Conservation (phyloP, 148 eudicot genomes). For the Bassia scoparia region DNA sequence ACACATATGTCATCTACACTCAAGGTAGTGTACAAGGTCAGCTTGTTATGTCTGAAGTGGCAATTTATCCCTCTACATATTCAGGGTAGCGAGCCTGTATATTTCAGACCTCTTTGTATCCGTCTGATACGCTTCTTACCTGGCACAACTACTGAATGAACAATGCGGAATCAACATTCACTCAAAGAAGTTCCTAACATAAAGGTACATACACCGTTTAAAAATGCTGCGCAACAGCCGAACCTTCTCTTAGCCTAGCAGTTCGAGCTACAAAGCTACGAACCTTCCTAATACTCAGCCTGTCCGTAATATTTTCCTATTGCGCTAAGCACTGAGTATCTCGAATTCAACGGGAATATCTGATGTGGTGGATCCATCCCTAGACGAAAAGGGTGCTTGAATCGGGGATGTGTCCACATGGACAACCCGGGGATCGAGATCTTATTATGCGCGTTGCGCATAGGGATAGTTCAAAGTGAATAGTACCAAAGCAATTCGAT, state of each 20-base stretch:
- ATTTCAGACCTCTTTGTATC: constrained; percentile 78
- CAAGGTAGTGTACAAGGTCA: constrained; percentile 31
- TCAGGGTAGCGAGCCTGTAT: constrained; percentile 27
- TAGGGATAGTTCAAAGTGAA: too few species aligned
- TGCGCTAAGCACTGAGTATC: constrained; percentile 82
- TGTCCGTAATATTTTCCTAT: constrained; percentile 60
- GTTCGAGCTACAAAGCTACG: constrained; percentile 64
- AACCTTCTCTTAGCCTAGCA: constrained; percentile 74
- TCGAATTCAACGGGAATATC: constrained; percentile 85
- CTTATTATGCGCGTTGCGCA: too few species aligned
- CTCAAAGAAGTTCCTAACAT: constrained; percentile 28
- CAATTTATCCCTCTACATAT: constrained; percentile 59
- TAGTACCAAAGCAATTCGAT: too few species aligned
- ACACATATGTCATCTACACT: constrained; percentile 67
- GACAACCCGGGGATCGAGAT: too few species aligned
- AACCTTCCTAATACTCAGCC: constrained; percentile 38
- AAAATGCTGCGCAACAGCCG: constrained; percentile 80
- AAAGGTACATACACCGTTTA: constrained; percentile 68
- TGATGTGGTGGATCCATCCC: constrained; percentile 59
- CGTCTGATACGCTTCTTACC: constrained; percentile 86
- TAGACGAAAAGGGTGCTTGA: constrained; percentile 72
- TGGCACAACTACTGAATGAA: constrained; percentile 62
- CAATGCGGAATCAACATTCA: constrained; percentile 48
- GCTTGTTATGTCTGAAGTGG: constrained; percentile 69
- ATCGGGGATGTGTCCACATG: constrained; percentile 78